Evolutionary conservation across 2,329 filamentous ascomycete species (phyloP).

Genomic region (Penicillium rolfsii): DNA sequence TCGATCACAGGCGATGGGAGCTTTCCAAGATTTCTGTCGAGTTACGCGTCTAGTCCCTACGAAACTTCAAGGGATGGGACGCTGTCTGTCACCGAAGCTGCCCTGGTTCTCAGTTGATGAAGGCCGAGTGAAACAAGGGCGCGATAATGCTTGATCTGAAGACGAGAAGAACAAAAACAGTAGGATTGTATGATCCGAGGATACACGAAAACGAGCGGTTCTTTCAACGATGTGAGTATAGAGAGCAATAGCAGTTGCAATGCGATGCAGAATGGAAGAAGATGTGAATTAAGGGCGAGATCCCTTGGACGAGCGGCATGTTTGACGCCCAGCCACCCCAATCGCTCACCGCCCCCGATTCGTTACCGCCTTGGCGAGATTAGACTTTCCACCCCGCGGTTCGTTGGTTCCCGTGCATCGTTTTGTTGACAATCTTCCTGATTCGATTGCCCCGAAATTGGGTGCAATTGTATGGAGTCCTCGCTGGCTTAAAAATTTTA

Average conservation of each 20-base stretch:
- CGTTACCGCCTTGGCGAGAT: slow-evolving; percentile 16
- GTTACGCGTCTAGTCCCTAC: neutral
- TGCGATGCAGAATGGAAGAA: slow-evolving; percentile 11
- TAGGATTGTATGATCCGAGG: neutral
- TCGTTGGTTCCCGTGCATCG: slow-evolving; percentile 14
- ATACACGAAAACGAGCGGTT: neutral
- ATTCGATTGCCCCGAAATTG: slow-evolving; percentile 12
- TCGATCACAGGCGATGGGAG: slow-evolving; percentile 6
- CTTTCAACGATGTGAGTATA: neutral
- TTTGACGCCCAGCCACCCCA: slow-evolving; percentile 29
- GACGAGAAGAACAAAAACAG: neutral
- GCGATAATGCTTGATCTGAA: slow-evolving; percentile 4
- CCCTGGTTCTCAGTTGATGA: slow-evolving; percentile 4
- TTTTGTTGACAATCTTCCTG: slow-evolving; percentile 23
- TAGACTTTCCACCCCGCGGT: slow-evolving; percentile 19
- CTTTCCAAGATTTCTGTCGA: neutral
- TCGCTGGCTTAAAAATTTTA: neutral
- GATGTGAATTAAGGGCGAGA: slow-evolving; percentile 24
- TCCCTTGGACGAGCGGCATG: slow-evolving; percentile 24
- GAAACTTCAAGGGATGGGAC: neutral
- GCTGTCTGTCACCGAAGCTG: neutral
- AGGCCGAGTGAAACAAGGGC: slow-evolving; percentile 21
- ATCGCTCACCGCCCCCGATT: slow-evolving; percentile 22
- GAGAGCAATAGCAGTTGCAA: slow-evolving; percentile 12
- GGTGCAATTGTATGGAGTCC: neutral